phyloP scores from a whole-genome alignment of 345 rosid species.

The Arabis alpina region DNA sequence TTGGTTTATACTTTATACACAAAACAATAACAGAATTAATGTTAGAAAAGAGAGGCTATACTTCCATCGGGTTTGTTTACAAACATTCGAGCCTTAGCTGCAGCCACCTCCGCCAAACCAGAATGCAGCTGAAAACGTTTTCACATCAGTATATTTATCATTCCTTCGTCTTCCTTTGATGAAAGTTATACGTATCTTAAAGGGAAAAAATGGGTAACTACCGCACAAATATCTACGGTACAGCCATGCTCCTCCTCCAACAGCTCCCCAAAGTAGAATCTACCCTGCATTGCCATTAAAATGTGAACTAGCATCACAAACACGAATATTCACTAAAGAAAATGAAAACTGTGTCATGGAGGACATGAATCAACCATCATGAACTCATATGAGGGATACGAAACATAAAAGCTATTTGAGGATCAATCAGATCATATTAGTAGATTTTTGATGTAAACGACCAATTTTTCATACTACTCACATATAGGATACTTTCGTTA shows the following conservation, averaged over 20 bases:
- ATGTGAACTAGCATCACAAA: constrained; percentile 14
- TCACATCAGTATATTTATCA: constrained; percentile 29
- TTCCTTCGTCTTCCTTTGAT: constrained; percentile 6
- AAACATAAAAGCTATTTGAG: constrained; percentile 17
- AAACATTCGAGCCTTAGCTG: constrained; percentile 97
- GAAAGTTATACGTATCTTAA: constrained; percentile 26
- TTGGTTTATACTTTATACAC: constrained; percentile 12
- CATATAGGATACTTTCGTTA: constrained; percentile 66
- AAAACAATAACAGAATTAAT: constrained; percentile 7
- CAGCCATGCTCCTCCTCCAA: constrained; percentile 70
- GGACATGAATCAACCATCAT: constrained; percentile 8
- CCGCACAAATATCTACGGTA: constrained; percentile 71
- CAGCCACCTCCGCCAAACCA: constrained; percentile 94
- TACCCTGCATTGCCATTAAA: constrained; percentile 63
- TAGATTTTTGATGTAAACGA: not conserved
- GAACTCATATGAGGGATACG: not conserved
- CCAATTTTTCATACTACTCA: constrained; percentile 47
- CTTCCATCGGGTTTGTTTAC: constrained; percentile 95
- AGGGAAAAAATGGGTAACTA: constrained; percentile 43
- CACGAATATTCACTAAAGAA: constrained; percentile 10
- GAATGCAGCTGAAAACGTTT: constrained; percentile 73
- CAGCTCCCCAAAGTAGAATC: constrained; percentile 88
- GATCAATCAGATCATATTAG: constrained; percentile 9
- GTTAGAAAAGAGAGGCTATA: constrained; percentile 45
- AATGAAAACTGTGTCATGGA: not conserved